Conservation (phyloP, 2,329 filamentous ascomycete species). For the Ascochyta fabae region DNA sequence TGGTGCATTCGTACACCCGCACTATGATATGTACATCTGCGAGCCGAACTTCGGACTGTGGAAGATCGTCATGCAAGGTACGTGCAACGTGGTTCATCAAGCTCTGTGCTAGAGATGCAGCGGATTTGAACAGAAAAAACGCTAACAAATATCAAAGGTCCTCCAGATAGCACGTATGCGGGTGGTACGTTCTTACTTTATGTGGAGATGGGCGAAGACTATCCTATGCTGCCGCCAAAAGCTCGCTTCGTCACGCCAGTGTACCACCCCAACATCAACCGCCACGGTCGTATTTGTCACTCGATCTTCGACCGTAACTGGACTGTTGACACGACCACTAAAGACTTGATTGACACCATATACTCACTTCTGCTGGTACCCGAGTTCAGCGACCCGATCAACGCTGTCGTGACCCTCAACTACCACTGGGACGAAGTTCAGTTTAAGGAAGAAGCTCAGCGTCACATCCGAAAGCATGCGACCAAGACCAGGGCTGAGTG, state of each 20-base stretch:
- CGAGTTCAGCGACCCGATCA: slow-evolving; percentile 39
- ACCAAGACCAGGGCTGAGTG: slow-evolving; percentile 36
- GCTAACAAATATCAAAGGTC: background rate
- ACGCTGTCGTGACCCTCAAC: slow-evolving; percentile 41
- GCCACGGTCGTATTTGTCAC: slow-evolving; percentile 49
- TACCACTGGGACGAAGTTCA: slow-evolving; percentile 43
- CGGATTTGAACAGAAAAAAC: background rate
- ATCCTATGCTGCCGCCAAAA: background rate
- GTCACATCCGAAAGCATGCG: slow-evolving; percentile 39
- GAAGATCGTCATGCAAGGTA: slow-evolving; percentile 50
- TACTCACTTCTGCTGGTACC: slow-evolving; percentile 45
- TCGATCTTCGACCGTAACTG: slow-evolving; percentile 46
- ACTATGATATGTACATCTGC: slow-evolving; percentile 50
- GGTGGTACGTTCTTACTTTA: slow-evolving; percentile 23
- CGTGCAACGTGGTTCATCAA: background rate
- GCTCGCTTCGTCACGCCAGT: background rate
- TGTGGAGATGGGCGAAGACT: background rate
- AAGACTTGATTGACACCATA: slow-evolving; percentile 43
- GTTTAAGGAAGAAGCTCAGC: slow-evolving; percentile 38
- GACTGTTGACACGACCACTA: slow-evolving; percentile 44
- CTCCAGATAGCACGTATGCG: background rate
- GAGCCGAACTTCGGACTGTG: slow-evolving; percentile 50
- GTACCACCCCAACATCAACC: slow-evolving; percentile 48
- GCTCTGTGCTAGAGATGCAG: background rate
- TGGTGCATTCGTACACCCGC: slow-evolving; percentile 34